phyloP scores from a whole-genome alignment of 768 basidiomycete genomes.

The Boletus huronensis region DNA sequence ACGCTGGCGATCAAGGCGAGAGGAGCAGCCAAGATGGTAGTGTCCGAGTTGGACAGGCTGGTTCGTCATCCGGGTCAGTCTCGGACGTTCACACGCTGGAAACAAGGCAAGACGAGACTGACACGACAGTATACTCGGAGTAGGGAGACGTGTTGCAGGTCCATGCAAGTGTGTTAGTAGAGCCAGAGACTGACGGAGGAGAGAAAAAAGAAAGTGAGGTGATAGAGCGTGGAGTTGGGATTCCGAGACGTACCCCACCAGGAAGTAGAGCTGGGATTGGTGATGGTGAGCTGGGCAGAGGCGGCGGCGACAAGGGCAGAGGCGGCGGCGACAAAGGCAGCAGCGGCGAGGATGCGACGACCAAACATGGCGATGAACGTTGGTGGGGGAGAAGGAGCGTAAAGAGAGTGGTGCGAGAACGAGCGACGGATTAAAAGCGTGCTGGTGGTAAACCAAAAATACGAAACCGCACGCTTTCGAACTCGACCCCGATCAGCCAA shows the following conservation, averaged over 20 bases:
- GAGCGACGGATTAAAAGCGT: constrained; percentile 20
- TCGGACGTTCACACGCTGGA: constrained; percentile 3
- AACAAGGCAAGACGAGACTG: neutral
- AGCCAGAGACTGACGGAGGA: constrained; percentile 45
- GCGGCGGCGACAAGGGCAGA: constrained; percentile 35
- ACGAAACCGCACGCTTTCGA: neutral
- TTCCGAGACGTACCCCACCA: constrained; percentile 59
- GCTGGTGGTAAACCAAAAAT: constrained; percentile 9
- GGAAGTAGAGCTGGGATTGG: constrained; percentile 39
- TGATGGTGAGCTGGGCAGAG: constrained; percentile 40
- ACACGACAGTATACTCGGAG: constrained; percentile 48
- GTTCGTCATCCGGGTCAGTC: constrained; percentile 6
- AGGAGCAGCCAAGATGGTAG: constrained; percentile 37
- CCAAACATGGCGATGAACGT: constrained; percentile 28
- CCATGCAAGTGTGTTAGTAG: constrained; percentile 60
- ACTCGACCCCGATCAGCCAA: neutral
- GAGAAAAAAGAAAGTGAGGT: neutral
- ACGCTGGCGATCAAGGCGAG: constrained; percentile 44
- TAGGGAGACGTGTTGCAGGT: constrained; percentile 43
- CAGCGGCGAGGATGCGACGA: constrained; percentile 34
- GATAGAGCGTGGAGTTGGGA: neutral
- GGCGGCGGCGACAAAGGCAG: constrained; percentile 38
- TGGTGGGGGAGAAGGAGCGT: constrained; percentile 5
- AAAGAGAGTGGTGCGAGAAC: constrained; percentile 18
- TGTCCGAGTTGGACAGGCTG: constrained; percentile 47